Base-by-base conservation (phyloP, 1,139 yeast genomes). In the Geotrichum klebahnii region DNA sequence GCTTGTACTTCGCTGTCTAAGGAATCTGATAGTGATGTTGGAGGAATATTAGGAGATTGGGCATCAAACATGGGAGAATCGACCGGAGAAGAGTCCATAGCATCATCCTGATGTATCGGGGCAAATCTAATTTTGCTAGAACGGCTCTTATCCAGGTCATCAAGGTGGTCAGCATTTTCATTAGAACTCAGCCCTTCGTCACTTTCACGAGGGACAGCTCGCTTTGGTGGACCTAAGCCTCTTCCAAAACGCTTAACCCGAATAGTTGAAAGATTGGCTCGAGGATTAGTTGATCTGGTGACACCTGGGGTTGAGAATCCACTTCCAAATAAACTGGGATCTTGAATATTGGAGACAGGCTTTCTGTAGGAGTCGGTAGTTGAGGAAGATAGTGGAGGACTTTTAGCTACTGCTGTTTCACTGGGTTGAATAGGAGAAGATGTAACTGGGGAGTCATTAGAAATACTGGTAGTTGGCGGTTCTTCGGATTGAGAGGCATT, bases 251-350 rank as follows among this genome's bases (percentile, higher is more conserved):
- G 44, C 31, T 57, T 44, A 29, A 53, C 48, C 12, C 58, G 48
- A 32, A 55, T 52, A 5, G 58, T 53, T 5, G 56, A 34, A 4
- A 39, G 31, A 29, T 39, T 46, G 3, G 44, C 22, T 3, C 50
- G 34, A 12, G 50, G 26, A 23, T 36, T 39, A 5, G 36, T 41
- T 57, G 36, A 66, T 71, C 55, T 68, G 67, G 46, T 72, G 61
- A 46, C 67, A 62, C 34, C 75, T 74, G 48, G 72, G 66, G 57
- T 74, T 66, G 54, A 50, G 32, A 31, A 42, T 12, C 34, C 45
- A 31, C 10, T 20, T n/a, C n/a, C n/a, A n/a, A n/a, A n/a, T n/a
- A n/a, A n/a, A 17, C 19, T 8, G 10, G 29, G 29, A 26, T 26
- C 29, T 10, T 26, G 29, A 19, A 19, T 14, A 4, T 16, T 38